phyloP scores from a whole-genome alignment of 805 yeast genomes.

The Sugiyamaella marilandica region DNA sequence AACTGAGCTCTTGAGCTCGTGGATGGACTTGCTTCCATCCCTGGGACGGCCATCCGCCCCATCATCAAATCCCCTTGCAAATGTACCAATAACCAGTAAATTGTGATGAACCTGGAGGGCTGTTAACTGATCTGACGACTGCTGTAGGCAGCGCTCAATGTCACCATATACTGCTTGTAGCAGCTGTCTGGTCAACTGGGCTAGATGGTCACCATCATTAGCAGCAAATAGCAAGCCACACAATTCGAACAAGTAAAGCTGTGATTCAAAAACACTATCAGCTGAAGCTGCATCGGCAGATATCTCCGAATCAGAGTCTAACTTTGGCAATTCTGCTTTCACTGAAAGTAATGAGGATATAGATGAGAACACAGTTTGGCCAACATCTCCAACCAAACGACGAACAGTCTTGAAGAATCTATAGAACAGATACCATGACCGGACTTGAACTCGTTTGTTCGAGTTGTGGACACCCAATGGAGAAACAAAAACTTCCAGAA shows the following conservation, averaged over 20 bases:
- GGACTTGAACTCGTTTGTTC: constrained; percentile 65
- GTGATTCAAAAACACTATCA: constrained; percentile 64
- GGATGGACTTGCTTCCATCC: constrained; percentile 26
- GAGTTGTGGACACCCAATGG: constrained; percentile 76
- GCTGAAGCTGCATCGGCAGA: constrained; percentile 49
- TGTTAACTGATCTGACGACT: constrained; percentile 37
- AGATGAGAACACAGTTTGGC: constrained; percentile 56
- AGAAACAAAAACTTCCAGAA: constrained; percentile 73
- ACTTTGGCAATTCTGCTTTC: constrained; percentile 49
- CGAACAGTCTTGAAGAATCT: constrained; percentile 75
- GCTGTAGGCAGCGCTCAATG: constrained; percentile 50
- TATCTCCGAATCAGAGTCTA: constrained; percentile 35
- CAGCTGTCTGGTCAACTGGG: constrained; percentile 54
- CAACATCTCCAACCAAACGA: constrained; percentile 51
- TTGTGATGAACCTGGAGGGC: constrained; percentile 80
- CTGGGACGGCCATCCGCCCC: constrained; percentile 24
- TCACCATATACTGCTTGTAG: constrained; percentile 71
- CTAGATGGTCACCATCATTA: constrained; percentile 37
- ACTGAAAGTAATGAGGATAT: constrained; percentile 57
- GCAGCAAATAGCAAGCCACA: constrained; percentile 68
- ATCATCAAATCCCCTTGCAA: constrained; percentile 78
- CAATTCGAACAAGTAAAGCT: constrained; percentile 79
- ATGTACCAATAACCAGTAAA: constrained; percentile 82
- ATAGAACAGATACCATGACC: constrained; percentile 88
- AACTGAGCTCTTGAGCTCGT: constrained; percentile 61